Percentiles rank a stretch among this genome's conserved stretches.
These are phyloP conservation scores for Ophiostoma australiae DNA, from an alignment of 2,329 filamentous ascomycete genomes.

Conservation along the genomic window DNA sequence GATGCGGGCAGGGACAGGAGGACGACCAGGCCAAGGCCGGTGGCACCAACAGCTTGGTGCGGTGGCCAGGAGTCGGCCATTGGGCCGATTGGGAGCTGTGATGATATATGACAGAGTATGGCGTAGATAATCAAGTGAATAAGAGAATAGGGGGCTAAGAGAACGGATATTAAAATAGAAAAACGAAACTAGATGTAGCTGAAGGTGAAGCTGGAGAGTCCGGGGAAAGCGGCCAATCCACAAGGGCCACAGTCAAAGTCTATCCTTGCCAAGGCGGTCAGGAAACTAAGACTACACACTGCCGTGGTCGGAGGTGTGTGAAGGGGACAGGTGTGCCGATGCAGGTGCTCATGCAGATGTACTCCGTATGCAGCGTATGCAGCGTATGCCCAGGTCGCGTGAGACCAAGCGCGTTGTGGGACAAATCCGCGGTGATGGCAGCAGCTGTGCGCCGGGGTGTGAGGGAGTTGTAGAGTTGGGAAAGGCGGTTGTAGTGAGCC, in stretches of 20 bases:
- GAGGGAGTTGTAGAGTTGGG: neutral
- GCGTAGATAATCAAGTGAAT: neutral
- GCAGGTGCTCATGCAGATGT: neutral
- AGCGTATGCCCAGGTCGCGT: constrained; percentile 8
- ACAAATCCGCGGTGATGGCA: neutral
- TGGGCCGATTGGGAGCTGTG: neutral
- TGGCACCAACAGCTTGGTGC: constrained; percentile 22
- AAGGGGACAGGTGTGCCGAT: neutral
- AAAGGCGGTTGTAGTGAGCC: neutral
- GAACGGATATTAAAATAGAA: neutral
- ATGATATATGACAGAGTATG: neutral
- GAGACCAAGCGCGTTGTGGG: constrained; percentile 6
- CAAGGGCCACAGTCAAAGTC: neutral
- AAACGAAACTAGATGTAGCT: neutral
- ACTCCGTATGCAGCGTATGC: neutral
- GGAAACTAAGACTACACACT: neutral
- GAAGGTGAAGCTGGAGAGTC: neutral
- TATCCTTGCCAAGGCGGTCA: neutral
- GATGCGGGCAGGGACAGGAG: constrained; percentile 29
- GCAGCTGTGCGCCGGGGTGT: neutral
- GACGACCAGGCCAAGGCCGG: constrained; percentile 24
- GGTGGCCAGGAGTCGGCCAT: constrained; percentile 10
- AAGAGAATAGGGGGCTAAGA: neutral
- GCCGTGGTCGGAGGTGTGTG: neutral
- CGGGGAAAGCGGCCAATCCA: neutral